Percentiles rank a stretch among this genome's conserved stretches.
Evolutionary conservation across 1,139 yeast species (phyloP).

Genomic region (Pneumocystis sp.): DNA sequence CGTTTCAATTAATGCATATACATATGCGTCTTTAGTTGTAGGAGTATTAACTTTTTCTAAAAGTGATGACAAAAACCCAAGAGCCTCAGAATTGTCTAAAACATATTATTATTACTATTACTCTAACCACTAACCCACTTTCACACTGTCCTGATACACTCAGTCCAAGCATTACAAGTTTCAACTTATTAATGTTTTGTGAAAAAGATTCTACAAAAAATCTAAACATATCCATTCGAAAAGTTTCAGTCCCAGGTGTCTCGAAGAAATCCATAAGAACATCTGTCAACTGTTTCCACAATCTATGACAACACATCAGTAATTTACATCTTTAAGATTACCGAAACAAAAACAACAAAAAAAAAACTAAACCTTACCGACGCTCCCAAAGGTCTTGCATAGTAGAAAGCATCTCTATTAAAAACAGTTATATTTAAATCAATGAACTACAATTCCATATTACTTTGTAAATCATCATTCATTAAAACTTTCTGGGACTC

Average conservation of each 20-base stretch:
- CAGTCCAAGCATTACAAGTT: conserved; percentile 61
- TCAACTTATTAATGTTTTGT: conserved; percentile 61
- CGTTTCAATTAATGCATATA: conserved; percentile 61
- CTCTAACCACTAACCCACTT: conserved; percentile 16
- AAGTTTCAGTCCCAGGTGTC: conserved; percentile 35
- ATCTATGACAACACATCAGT: conserved; percentile 12
- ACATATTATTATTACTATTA: neutral
- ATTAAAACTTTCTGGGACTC: neutral
- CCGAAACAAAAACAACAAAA: neutral
- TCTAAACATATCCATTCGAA: conserved; percentile 54
- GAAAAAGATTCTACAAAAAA: conserved; percentile 55
- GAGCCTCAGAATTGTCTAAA: conserved; percentile 31
- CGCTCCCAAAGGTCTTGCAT: conserved; percentile 81
- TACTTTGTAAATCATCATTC: neutral
- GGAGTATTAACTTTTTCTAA: conserved; percentile 34
- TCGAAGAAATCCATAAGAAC: conserved; percentile 47
- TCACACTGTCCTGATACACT: conserved; percentile 36
- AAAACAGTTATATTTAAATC: neutral
- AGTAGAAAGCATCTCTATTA: conserved; percentile 36
- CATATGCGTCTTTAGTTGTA: conserved; percentile 35
- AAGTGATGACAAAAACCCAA: conserved; percentile 41
- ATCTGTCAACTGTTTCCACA: conserved; percentile 66
- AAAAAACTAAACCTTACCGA: conserved; percentile 29
- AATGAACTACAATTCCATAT: neutral
- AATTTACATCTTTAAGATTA: neutral